phyloP scores from a whole-genome alignment of 2,329 filamentous ascomycete genomes.

The Calonectria henricotiae region DNA sequence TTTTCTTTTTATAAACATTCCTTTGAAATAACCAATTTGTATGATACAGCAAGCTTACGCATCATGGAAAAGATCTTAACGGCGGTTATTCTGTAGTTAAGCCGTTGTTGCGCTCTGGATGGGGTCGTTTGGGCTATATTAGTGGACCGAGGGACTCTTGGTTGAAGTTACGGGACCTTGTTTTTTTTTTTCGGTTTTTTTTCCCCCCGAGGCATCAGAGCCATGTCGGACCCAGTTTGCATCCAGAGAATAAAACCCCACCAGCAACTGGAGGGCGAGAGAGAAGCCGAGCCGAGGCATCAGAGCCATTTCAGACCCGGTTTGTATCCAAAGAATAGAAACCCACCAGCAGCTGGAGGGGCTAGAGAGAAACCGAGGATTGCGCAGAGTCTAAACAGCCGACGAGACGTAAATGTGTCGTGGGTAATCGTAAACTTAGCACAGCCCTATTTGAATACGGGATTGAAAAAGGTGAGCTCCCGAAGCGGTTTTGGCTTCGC shows the following conservation, averaged over 20 bases:
- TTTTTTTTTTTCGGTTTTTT: neutral
- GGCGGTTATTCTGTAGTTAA: too few species aligned
- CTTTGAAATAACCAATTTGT: neutral
- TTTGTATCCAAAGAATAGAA: too few species aligned
- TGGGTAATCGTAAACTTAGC: neutral
- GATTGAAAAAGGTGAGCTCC: neutral
- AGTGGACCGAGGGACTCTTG: slow-evolving; percentile 10
- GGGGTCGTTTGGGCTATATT: slow-evolving; percentile 20
- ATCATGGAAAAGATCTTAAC: neutral
- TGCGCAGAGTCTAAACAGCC: neutral
- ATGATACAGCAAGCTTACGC: neutral
- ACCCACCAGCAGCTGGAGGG: too few species aligned
- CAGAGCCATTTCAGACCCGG: neutral
- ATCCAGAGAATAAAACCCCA: too few species aligned
- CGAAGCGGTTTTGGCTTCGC: neutral
- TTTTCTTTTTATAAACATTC: neutral
- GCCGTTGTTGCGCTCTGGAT: neutral
- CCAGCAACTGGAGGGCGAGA: too few species aligned
- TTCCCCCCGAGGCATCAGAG: neutral
- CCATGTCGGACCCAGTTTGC: too few species aligned
- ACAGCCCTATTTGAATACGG: neutral
- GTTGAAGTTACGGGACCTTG: neutral
- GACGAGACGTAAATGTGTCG: neutral
- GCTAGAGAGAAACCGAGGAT: neutral
- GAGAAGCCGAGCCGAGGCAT: neutral